Conservation (phyloP, 1,139 yeast genomes). For the Blastobotrys persicus region DNA sequence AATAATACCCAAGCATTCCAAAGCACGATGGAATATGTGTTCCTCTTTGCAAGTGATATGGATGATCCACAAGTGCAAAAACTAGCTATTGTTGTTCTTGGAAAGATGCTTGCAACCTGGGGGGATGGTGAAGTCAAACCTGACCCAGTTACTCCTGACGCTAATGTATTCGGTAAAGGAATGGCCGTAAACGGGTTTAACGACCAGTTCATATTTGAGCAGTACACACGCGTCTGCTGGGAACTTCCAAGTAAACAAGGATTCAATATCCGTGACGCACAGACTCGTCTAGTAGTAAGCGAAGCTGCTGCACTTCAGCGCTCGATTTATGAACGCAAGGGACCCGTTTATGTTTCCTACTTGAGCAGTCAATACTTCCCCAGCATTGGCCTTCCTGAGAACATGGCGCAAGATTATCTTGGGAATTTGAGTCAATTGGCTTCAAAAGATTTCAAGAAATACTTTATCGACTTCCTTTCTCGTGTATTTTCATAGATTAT, state of each 20-base stretch:
- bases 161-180: constrained; percentile 53
- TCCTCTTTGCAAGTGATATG: constrained; percentile 64
- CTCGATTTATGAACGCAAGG: constrained; percentile 47
- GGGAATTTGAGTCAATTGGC: constrained; percentile 26
- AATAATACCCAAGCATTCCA: constrained; percentile 63
- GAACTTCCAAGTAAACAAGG: constrained; percentile 75
- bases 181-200: constrained; percentile 65
- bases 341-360: constrained; percentile 31
- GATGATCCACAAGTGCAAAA: constrained; percentile 56
- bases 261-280: constrained; percentile 74
- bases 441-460: constrained; percentile 34
- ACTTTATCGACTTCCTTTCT: constrained; percentile 27
- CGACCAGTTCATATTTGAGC: constrained; percentile 62
- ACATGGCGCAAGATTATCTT: constrained; percentile 30
- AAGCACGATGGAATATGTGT: constrained; percentile 58
- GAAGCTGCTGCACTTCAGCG: constrained; percentile 74
- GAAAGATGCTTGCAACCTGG: constrained; percentile 62
- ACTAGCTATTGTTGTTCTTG: constrained; percentile 65
- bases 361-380: constrained; percentile 32
- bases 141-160: constrained; percentile 30
- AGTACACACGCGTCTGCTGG: constrained; percentile 65
- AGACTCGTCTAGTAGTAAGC: constrained; percentile 65
- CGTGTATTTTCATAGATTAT: constrained; percentile 15
- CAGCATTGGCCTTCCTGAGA: constrained; percentile 33
- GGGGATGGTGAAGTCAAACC: constrained; percentile 69